Percentiles rank a stretch among this genome's conserved stretches.
phyloP scores from a whole-genome alignment of 805 yeast species.

The Starmerella ratchasimensis region DNA sequence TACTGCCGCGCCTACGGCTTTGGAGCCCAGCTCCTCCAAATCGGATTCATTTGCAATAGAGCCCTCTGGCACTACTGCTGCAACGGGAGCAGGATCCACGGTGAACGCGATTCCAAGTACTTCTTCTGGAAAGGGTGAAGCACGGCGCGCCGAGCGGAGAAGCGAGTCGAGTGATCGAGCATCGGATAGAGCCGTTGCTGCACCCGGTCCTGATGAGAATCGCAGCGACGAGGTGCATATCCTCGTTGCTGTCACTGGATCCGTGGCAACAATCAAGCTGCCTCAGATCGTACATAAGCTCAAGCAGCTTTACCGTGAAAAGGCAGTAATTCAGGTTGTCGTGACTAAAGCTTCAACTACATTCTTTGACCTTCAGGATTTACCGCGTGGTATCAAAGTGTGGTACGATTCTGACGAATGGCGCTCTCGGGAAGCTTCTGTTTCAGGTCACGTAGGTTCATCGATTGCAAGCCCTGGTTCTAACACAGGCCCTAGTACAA shows the following conservation, averaged over 20 bases:
- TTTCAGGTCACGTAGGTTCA: background rate
- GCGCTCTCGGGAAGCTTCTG: slow-evolving; percentile 49
- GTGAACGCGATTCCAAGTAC: too few species aligned
- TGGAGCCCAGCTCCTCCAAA: too few species aligned
- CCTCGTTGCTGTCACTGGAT: slow-evolving; percentile 84
- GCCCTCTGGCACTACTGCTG: too few species aligned
- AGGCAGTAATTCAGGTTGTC: slow-evolving; percentile 70
- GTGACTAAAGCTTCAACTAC: slow-evolving; percentile 39
- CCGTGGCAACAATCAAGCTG: slow-evolving; percentile 90
- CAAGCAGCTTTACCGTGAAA: slow-evolving; percentile 57
- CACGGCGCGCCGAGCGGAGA: too few species aligned
- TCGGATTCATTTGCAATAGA: too few species aligned
- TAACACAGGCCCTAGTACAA: background rate
- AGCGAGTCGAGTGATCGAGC: too few species aligned
- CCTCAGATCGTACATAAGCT: slow-evolving; percentile 80
- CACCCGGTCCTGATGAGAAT: too few species aligned
- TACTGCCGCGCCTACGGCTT: too few species aligned
- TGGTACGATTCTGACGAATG: slow-evolving; percentile 95
- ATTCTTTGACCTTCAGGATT: slow-evolving; percentile 25
- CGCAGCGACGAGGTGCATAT: slow-evolving; percentile 65
- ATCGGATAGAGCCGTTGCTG: too few species aligned
- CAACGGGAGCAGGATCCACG: too few species aligned
- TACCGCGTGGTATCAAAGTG: slow-evolving; percentile 48
- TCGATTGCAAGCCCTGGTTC: background rate
- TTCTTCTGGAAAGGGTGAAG: too few species aligned